Conservation (phyloP, 495 filamentous ascomycete genomes). For the Trichoderma asperelloides region DNA sequence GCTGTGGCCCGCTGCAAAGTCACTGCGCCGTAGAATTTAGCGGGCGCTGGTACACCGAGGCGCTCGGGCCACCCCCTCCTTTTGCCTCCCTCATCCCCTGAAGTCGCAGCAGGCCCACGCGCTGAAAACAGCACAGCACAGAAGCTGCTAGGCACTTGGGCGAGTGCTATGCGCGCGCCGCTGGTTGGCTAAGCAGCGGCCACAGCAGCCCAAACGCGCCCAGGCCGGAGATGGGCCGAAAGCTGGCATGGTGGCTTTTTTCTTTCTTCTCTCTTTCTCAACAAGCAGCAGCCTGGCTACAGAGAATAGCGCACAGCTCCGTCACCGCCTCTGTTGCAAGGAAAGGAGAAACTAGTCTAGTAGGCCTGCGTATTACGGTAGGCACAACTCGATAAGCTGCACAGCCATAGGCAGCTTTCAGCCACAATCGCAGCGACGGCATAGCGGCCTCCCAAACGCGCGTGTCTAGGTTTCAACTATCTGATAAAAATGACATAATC, state of each 20-base stretch:
- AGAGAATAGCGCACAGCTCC: no score
- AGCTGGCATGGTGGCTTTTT: neutral
- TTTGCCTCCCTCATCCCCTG: conserved; percentile 9
- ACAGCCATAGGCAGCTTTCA: neutral
- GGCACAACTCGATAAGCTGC: no score
- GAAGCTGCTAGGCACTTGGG: neutral
- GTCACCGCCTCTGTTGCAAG: no score
- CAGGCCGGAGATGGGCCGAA: neutral
- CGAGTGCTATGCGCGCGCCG: neutral
- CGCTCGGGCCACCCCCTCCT: conserved; percentile 11
- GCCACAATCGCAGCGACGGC: neutral
- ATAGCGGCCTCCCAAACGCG: neutral
- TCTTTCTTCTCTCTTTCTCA: neutral
- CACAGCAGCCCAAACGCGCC: conserved; percentile 1
- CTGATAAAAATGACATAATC: neutral
- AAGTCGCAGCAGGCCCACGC: conserved; percentile 12
- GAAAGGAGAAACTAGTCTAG: no score
- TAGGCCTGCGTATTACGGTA: no score
- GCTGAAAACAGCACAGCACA: conserved; percentile 5
- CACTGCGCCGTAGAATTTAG: conserved; percentile 11
- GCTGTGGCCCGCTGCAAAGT: conserved; percentile 15
- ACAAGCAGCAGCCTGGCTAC: neutral
- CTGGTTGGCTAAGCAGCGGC: conserved; percentile 3
- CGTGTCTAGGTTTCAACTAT: neutral
- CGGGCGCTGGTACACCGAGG: conserved; percentile 4